These are phyloP conservation scores for Fusarium coicis DNA, from an alignment of 2,329 filamentous ascomycete species.

Conservation along the genomic window DNA sequence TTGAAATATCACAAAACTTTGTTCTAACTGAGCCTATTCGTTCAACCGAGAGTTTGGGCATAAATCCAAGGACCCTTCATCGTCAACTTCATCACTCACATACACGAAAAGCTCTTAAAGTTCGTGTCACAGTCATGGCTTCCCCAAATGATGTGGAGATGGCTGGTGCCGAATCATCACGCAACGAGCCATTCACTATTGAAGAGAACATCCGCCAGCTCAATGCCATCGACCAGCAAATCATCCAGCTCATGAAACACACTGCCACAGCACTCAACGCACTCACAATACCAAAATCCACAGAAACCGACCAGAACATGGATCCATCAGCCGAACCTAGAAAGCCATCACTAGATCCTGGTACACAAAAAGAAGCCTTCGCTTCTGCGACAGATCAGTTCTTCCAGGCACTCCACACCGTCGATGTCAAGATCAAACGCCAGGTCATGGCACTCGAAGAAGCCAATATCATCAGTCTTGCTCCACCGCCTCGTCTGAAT, in stretches of 20 bases:
- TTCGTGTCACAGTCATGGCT: slow-evolving; percentile 40
- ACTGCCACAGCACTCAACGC: slow-evolving; percentile 59
- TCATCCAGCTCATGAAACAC: slow-evolving; percentile 55
- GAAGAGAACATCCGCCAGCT: slow-evolving; percentile 85
- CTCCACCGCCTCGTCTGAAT: slow-evolving; percentile 48
- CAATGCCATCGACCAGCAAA: slow-evolving; percentile 77
- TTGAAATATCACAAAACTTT: neutral
- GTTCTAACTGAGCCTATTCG: neutral
- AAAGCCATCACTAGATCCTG: slow-evolving; percentile 51
- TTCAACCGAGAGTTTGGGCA: neutral
- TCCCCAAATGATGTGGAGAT: slow-evolving; percentile 48
- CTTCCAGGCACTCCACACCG: slow-evolving; percentile 76
- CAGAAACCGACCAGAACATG: slow-evolving; percentile 6
- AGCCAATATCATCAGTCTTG: slow-evolving; percentile 74
- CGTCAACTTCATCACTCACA: neutral
- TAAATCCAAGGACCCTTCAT: neutral
- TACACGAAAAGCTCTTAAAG: neutral
- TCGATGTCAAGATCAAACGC: slow-evolving; percentile 77
- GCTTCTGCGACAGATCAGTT: slow-evolving; percentile 73
- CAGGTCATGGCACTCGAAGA: slow-evolving; percentile 82
- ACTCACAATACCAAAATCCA: slow-evolving; percentile 51
- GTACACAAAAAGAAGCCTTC: slow-evolving; percentile 66
- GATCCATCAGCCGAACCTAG: slow-evolving; percentile 24
- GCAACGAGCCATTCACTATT: slow-evolving; percentile 70
- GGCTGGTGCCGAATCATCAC: slow-evolving; percentile 40